Conservation (phyloP, 2,329 filamentous ascomycete genomes). For the Penicillium digitatum region DNA sequence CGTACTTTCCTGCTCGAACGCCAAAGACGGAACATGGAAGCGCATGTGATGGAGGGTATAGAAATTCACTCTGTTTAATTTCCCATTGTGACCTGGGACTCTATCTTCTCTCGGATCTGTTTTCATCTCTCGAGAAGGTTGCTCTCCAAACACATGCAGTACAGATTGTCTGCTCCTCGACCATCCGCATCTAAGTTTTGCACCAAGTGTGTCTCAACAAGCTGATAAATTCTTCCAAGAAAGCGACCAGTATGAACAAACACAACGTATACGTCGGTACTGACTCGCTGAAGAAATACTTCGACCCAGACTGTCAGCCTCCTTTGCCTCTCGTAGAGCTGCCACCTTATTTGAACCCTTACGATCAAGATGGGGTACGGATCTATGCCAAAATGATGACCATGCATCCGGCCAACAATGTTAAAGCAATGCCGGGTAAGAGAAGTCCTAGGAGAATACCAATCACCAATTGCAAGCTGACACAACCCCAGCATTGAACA, state of each 20-base stretch:
- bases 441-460: neutral
- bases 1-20: conserved; percentile 6
- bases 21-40: conserved; percentile 12
- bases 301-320: conserved; percentile 55
- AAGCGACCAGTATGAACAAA: conserved; percentile 31
- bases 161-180: neutral
- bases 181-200: neutral
- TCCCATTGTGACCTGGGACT: neutral
- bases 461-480: neutral
- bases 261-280: conserved; percentile 58
- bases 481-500: conserved; percentile 45
- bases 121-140: neutral
- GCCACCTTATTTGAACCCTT: conserved; percentile 56
- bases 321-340: conserved; percentile 61
- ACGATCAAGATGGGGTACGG: conserved; percentile 54
- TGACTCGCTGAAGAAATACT: conserved; percentile 56
- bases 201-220: neutral
- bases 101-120: neutral
- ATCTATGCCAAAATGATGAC: conserved; percentile 66
- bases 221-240: neutral
- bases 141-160: neutral
- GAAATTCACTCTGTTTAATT: conserved; percentile 11
- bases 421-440: conserved; percentile 56
- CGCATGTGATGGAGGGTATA: neutral
- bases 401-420: conserved; percentile 61